Percentiles rank a stretch among this genome's conserved stretches.
phyloP scores from a whole-genome alignment of 352 stramenopile genomes.

The Phytopythium mirpurense region DNA sequence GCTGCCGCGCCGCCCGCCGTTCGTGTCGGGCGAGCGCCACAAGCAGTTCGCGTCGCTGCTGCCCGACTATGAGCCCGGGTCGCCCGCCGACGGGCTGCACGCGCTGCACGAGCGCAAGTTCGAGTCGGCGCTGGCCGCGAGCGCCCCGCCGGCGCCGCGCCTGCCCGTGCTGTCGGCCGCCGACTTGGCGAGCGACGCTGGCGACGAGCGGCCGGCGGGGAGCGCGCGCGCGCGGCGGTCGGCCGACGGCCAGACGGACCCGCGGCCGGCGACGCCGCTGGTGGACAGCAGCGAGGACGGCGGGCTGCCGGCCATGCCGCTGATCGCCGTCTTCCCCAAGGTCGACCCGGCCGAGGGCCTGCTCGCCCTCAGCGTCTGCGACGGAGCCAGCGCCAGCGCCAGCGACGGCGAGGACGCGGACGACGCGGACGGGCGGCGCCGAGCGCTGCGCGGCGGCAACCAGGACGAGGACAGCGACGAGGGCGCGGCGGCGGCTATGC shows the following conservation, averaged over 20 bases:
- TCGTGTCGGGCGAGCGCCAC: slow-evolving; percentile 37
- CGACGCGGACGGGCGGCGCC: background rate
- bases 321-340: slow-evolving; percentile 22
- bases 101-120: slow-evolving; percentile 34
- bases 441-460: background rate
- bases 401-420: no score
- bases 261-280: background rate
- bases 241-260: slow-evolving; percentile 5
- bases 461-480: background rate
- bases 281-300: slow-evolving; percentile 5
- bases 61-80: slow-evolving; percentile 23
- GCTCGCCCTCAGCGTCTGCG: slow-evolving; percentile 14
- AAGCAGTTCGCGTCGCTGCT: slow-evolving; percentile 30
- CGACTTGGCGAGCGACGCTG: slow-evolving; percentile 8
- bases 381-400: slow-evolving; percentile 1
- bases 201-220: slow-evolving; percentile 1
- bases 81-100: slow-evolving; percentile 10
- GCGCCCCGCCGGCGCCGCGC: slow-evolving; percentile 44
- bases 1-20: slow-evolving; percentile 30
- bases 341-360: slow-evolving; percentile 32
- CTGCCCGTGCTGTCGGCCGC: slow-evolving; percentile 38
- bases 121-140: slow-evolving; percentile 43
- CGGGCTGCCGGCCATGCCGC: slow-evolving; percentile 2
- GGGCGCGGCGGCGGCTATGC: no score
- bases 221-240: background rate